Percentiles rank a stretch among this genome's conserved stretches.
Evolutionary conservation across 768 basidiomycete genomes (phyloP).

Genomic region (Suillus spraguei): DNA sequence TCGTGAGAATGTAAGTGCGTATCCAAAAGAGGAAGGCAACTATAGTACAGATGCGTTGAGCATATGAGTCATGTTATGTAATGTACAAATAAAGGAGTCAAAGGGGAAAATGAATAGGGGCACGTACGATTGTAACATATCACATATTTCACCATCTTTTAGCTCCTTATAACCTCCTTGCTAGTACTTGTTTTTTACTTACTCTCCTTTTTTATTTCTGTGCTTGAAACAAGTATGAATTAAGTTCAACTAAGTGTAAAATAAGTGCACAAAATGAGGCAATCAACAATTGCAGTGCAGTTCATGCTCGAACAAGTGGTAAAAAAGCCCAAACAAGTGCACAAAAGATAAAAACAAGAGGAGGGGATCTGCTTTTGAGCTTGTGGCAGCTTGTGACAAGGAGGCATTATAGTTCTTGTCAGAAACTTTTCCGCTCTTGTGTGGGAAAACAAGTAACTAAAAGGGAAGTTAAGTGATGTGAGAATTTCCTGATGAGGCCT

Average conservation of each 20-base stretch:
- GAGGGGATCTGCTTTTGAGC: background rate
- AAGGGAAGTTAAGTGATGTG: too few species aligned
- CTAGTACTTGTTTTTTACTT: background rate
- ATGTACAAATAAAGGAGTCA: too few species aligned
- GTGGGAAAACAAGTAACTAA: too few species aligned
- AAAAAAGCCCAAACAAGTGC: background rate
- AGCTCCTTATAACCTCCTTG: background rate
- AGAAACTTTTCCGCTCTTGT: too few species aligned
- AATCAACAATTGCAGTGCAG: background rate
- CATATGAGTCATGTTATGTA: too few species aligned
- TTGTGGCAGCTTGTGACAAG: background rate
- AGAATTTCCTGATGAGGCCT: too few species aligned
- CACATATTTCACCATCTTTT: background rate
- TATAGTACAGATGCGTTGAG: too few species aligned
- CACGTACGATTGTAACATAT: too few species aligned
- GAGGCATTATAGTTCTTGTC: background rate
- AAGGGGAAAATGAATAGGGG: too few species aligned
- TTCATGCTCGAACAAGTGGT: background rate
- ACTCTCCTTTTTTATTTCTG: background rate
- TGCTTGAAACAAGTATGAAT: background rate
- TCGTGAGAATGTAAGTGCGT: too few species aligned
- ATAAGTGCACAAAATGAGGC: background rate
- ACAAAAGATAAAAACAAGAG: background rate
- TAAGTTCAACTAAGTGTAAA: background rate
- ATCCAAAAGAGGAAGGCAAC: too few species aligned